Evolutionary conservation across 2,329 filamentous ascomycete genomes (phyloP).

Genomic region (Chaetomiaceae sp.): DNA sequence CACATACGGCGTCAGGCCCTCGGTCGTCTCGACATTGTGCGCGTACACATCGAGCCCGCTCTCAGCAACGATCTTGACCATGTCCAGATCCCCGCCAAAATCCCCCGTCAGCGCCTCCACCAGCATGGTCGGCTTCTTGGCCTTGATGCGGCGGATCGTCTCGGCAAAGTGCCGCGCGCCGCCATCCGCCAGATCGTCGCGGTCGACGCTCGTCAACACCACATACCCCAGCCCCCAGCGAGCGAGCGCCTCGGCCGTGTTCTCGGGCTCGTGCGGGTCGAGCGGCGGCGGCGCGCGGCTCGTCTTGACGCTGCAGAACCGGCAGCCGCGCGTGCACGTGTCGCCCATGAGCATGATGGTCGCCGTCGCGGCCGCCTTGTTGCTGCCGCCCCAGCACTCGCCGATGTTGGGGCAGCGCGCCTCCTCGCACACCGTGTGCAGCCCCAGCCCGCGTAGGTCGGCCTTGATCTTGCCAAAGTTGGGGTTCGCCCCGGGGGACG

Average conservation of each 20-base stretch:
- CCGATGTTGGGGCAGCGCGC: constrained; percentile 95
- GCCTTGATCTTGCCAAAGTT: constrained; percentile 95
- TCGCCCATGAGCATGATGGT: constrained; percentile 99
- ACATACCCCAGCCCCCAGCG: constrained; percentile 96
- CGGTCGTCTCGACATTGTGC: constrained; percentile 94
- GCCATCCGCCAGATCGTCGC: constrained; percentile 85
- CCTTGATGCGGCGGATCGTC: constrained; percentile 91
- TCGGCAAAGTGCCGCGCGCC: constrained; percentile 88
- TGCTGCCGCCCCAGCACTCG: constrained; percentile 92
- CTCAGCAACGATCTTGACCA: constrained; percentile 77
- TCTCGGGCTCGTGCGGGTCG: constrained; percentile 93
- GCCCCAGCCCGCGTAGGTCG: constrained; percentile 79
- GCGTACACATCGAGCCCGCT: constrained; percentile 95
- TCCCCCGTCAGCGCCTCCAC: constrained; percentile 87
- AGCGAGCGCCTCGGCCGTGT: constrained; percentile 87
- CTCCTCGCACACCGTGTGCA: constrained; percentile 97
- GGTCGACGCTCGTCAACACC: constrained; percentile 87
- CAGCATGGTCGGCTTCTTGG: constrained; percentile 68
- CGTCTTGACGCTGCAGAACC: constrained; percentile 97
- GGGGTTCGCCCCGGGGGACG: constrained; percentile 56
- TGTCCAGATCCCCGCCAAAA: constrained; percentile 77
- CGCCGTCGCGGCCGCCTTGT: constrained; percentile 86
- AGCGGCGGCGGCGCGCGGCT: constrained; percentile 68
- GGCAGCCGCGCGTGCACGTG: constrained; percentile 91
- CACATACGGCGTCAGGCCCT: constrained; percentile 83